phyloP scores from a whole-genome alignment of 2,329 filamentous ascomycete genomes.

The Sporothrix humicola region DNA sequence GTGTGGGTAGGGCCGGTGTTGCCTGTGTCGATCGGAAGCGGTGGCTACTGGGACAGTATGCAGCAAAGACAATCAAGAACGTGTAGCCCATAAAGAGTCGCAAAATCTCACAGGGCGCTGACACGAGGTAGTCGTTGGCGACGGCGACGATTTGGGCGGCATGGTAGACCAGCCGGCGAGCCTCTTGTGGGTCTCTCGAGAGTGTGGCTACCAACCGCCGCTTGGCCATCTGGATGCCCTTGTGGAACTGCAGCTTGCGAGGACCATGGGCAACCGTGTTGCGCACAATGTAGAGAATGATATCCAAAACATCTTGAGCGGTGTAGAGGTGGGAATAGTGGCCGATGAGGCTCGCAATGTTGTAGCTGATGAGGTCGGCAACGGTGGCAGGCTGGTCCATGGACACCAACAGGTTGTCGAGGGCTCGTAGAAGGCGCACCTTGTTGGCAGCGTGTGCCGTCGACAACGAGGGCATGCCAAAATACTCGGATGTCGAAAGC shows the following conservation, averaged over 20 bases:
- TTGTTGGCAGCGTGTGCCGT: conserved; percentile 41
- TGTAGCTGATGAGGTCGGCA: conserved; percentile 43
- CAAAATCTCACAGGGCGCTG: conserved; percentile 44
- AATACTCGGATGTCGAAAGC: conserved; percentile 40
- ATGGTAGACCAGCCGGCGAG: conserved; percentile 42
- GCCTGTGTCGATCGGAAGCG: background rate
- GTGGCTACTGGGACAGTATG: conserved; percentile 39
- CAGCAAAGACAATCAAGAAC: conserved; percentile 42
- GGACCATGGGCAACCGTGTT: conserved; percentile 38
- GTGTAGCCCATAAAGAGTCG: conserved; percentile 45
- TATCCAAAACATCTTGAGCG: conserved; percentile 42
- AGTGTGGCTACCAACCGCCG: conserved; percentile 40
- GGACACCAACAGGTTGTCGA: conserved; percentile 38
- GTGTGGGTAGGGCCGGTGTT: background rate
- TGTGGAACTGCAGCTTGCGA: conserved; percentile 29
- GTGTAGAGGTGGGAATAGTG: conserved; percentile 44
- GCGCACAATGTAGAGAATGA: conserved; percentile 44
- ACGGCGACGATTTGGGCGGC: conserved; percentile 44
- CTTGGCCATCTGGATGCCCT: conserved; percentile 40
- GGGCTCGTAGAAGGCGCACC: conserved; percentile 36
- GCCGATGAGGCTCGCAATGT: conserved; percentile 41
- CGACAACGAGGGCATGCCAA: conserved; percentile 41
- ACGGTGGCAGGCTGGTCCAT: conserved; percentile 40
- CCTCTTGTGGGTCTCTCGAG: conserved; percentile 36
- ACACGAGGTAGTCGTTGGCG: conserved; percentile 43